A percentile compares a stretch with the other conserved stretches of the same genome.
Conservation (phyloP, 257 asterid genomes). For the Sherardia arvensis region DNA sequence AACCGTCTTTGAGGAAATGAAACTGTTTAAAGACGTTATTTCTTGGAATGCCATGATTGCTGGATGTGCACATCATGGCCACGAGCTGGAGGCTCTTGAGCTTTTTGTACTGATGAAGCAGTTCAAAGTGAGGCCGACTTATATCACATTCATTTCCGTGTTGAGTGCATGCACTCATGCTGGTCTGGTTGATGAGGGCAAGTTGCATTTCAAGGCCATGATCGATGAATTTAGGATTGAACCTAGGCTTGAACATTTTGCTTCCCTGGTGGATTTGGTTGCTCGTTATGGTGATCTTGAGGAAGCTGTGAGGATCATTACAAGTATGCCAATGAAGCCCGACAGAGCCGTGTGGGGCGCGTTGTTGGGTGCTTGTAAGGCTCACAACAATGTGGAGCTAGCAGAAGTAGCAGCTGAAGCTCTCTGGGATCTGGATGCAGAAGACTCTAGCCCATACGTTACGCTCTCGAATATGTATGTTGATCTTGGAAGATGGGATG, state of each 20-base stretch:
- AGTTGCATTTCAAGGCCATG: slow-evolving; percentile 15
- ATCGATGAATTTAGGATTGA: slow-evolving; percentile 2
- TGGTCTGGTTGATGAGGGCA: slow-evolving; percentile 19
- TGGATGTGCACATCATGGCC: slow-evolving; percentile 30
- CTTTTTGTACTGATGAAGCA: slow-evolving; percentile 16
- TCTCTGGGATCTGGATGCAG: neutral
- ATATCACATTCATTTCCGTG: slow-evolving; percentile 7
- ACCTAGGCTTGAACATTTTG: slow-evolving; percentile 12
- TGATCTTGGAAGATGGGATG: neutral
- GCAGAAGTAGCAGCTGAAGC: slow-evolving; percentile 3
- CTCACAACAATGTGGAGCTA: neutral
- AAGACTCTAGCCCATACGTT: neutral
- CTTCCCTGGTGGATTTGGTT: slow-evolving; percentile 14
- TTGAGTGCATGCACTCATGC: slow-evolving; percentile 29
- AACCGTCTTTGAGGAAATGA: neutral
- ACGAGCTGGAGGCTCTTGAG: slow-evolving; percentile 6
- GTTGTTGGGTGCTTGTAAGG: neutral
- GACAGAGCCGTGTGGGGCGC: slow-evolving; percentile 41
- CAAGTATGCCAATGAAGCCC: slow-evolving; percentile 33
- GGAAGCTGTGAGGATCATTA: neutral
- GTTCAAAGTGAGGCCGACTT: slow-evolving; percentile 3
- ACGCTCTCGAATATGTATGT: neutral
- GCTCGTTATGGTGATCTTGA: neutral
- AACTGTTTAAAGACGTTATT: slow-evolving; percentile 13
- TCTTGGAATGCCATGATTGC: slow-evolving; percentile 30